phyloP scores from a whole-genome alignment of 1,284 basidiomycete genomes.

The Trametes sp. region DNA sequence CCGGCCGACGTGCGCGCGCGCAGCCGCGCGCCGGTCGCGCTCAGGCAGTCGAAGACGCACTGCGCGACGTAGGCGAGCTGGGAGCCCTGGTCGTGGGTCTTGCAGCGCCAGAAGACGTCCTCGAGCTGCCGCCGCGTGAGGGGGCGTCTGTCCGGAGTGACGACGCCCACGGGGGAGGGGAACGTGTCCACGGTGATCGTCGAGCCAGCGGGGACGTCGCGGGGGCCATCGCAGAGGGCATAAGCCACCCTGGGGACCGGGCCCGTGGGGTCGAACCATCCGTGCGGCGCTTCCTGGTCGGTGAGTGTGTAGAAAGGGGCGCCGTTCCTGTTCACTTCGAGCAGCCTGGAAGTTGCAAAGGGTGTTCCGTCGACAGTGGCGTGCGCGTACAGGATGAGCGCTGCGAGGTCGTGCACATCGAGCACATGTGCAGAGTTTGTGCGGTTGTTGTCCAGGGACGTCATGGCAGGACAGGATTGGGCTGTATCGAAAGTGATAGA shows the following conservation, averaged over 20 bases:
- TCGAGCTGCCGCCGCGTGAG: conserved; percentile 29
- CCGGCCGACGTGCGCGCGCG: conserved; percentile 28
- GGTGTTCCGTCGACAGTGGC: conserved; percentile 15
- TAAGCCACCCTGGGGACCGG: conserved; percentile 24
- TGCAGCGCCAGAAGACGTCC: conserved; percentile 34
- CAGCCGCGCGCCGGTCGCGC: conserved; percentile 22
- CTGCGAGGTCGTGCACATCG: conserved; percentile 33
- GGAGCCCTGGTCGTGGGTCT: conserved; percentile 28
- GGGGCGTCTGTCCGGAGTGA: conserved; percentile 3
- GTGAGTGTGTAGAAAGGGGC: conserved; percentile 19
- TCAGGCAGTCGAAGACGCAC: conserved; percentile 21
- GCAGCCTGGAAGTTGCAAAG: conserved; percentile 23
- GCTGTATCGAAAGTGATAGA: too few relatives aligned
- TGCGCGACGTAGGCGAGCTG: conserved; percentile 32
- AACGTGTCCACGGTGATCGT: conserved; percentile 25
- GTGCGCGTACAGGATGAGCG: conserved; percentile 29
- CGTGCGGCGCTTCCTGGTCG: conserved; percentile 17
- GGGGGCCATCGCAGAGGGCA: conserved; percentile 21
- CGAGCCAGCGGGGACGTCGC: not conserved
- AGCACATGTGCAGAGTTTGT: conserved; percentile 11
- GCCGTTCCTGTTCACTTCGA: conserved; percentile 27
- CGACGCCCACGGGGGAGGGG: conserved; percentile 16
- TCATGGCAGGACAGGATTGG: too few relatives aligned
- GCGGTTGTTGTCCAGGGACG: too few relatives aligned
- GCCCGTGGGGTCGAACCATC: conserved; percentile 12